Base-by-base conservation (phyloP, 306 rosid species). In the Macrotyloma uniflorum region DNA sequence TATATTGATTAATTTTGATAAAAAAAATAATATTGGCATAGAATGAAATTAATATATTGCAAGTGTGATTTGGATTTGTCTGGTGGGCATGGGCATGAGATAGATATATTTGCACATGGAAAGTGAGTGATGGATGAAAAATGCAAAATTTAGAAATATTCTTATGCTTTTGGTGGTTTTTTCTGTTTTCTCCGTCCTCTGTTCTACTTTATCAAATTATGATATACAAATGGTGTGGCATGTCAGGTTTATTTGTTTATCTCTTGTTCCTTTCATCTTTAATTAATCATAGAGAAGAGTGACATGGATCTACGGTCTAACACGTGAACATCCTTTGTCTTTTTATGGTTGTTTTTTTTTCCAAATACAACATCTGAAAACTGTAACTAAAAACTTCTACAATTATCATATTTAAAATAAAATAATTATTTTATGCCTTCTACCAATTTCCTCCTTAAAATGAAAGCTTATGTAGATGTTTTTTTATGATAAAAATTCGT, bases 311-410 rank as follows among this genome's bases (percentile, higher is more conserved):
- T 15, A 28, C 67, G 40, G 67, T 28, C 36, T 35, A 22, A 2
- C 77, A 54, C 40, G 38, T 72, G 77, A 72, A 7, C 67, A 54
- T 32, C 19, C 45, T 5, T 35, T 72, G 42, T 26, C 35, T 36
- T 72, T 33, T 72, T 12, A 14, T 72, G 7, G 22, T 14, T n/a
- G 6, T 62, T 23, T 35, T 62, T 36, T 35, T 14, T 72, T 16
- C 35, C 65, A 35, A 36, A 8, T 20, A 13, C 55, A 22, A 42
- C 15, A 13, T 43, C 7, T 22, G 36, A 66, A 46, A 46, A 14
- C 18, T 1, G 19, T 14, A 45, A 13, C 26, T 64, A 19, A 19
- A 64, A 33, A n/a, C n/a, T 18, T 33, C 14, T 32, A 63, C 47
- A 18, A 30, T 16, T 30, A 26, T 26, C 1, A 26, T 26, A 26